Evolutionary conservation across 495 filamentous ascomycete genomes (phyloP).

Genomic region (Parathielavia appendiculata): DNA sequence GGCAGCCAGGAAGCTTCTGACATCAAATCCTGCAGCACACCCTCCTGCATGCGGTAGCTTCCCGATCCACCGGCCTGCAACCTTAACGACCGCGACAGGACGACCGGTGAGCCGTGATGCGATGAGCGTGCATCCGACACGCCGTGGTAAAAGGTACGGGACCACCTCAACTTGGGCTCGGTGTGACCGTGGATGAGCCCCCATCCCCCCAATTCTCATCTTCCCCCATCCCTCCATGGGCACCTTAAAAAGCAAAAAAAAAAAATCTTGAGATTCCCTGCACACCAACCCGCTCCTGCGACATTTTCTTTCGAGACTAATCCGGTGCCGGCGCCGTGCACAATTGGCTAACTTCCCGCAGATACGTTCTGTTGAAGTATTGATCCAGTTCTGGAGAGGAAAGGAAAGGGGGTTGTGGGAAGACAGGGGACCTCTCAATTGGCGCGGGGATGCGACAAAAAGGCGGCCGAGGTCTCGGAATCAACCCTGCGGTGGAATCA

Average conservation of each 20-base stretch:
- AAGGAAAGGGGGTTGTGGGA: conserved; percentile 7
- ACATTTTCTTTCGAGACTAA: conserved; percentile 10
- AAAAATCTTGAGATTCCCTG: not conserved
- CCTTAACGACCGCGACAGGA: not conserved
- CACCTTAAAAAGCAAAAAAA: conserved; percentile 1
- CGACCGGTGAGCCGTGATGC: conserved; percentile 14
- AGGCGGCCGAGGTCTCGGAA: conserved; percentile 2
- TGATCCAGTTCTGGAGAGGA: conserved; percentile 1
- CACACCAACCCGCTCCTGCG: conserved; percentile 13
- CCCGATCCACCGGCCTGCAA: conserved; percentile 7
- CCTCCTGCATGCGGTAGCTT: conserved; percentile 5
- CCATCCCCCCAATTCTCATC: not conserved
- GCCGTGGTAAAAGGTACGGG: not conserved
- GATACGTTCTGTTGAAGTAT: not conserved
- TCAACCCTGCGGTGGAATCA: not conserved
- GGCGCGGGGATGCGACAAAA: conserved; percentile 17
- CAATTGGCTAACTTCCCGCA: conserved; percentile 23
- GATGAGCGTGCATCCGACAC: conserved; percentile 6
- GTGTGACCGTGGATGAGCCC: conserved; percentile 1
- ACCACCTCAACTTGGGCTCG: not conserved
- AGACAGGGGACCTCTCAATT: conserved; percentile 9
- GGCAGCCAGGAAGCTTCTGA: not conserved
- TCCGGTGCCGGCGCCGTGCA: conserved; percentile 18
- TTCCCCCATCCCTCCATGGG: not conserved
- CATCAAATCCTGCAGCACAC: conserved; percentile 8